Conservation (phyloP, 2,329 filamentous ascomycete species). For the Cladobotryum mycophilum region DNA sequence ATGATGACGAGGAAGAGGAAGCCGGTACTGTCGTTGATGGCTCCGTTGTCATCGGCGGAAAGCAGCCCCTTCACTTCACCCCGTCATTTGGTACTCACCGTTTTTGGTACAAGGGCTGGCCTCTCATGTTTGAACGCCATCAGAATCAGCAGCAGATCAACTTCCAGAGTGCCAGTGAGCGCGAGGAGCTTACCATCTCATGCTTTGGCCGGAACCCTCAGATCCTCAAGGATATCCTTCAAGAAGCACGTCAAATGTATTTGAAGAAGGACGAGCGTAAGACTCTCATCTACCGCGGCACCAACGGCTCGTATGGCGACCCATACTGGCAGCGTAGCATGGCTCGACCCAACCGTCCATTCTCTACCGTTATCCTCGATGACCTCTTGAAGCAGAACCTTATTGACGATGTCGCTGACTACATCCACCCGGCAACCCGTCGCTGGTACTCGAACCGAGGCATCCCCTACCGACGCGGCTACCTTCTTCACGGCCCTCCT, state of each 20-base stretch:
- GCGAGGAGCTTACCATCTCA: conserved; percentile 54
- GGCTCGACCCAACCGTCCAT: conserved; percentile 52
- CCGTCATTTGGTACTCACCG: conserved; percentile 61
- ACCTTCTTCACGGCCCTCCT: conserved; percentile 73
- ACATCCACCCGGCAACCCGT: conserved; percentile 54
- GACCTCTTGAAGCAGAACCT: conserved; percentile 54
- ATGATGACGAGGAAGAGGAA: conserved; percentile 33
- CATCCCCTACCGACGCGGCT: conserved; percentile 79
- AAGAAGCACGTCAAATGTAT: conserved; percentile 51
- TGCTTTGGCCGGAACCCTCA: conserved; percentile 56
- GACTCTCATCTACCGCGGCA: conserved; percentile 60
- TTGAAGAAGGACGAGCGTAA: conserved; percentile 53
- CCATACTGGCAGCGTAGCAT: conserved; percentile 56
- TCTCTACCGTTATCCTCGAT: conserved; percentile 60
- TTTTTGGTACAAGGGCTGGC: conserved; percentile 58
- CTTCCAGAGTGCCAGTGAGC: conserved; percentile 40
- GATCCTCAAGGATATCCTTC: conserved; percentile 55
- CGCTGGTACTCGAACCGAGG: conserved; percentile 81
- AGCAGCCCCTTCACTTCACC: conserved; percentile 54
- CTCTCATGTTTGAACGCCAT: conserved; percentile 52
- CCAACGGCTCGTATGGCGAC: conserved; percentile 34
- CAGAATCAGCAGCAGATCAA: conserved; percentile 39
- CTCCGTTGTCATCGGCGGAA: conserved; percentile 24
- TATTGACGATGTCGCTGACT: conserved; percentile 55
- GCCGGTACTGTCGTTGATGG: conserved; percentile 26